Evolutionary conservation across 2,329 filamentous ascomycete genomes (phyloP), one percentile per base, ranked within the genome.

Genomic region (Cadophora gregata): DNA sequence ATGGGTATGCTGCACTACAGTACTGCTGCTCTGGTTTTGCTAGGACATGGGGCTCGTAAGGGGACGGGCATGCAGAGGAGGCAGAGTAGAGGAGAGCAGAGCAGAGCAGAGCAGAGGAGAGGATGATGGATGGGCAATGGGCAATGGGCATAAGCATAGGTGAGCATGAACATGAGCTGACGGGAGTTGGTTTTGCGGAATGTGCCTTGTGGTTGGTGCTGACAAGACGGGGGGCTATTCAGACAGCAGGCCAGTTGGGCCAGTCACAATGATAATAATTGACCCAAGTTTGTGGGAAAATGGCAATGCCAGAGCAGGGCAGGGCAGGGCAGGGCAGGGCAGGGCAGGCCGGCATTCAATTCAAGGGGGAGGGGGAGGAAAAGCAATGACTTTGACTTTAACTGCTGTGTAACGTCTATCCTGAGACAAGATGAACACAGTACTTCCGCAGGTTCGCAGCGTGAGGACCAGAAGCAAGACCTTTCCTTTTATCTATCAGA

Each of bases 141-240:
- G n/a, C n/a, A n/a, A n/a, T n/a, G n/a, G n/a, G n/a, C n/a, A n/a
- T n/a, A 33, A n/a, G 50, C 5, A 42, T 4, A 16, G 19, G 38
- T 42, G 14, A 38, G 12, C 8, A 38, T 8, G 36, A 42, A 42
- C n/a, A n/a, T n/a, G 53, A 58, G 53, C 53, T 58, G 53, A 58
- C 31, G 53, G 31, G 53, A 58, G 53, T 58, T 38, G 33, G 50
- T 31, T 31, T 31, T 53, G 50, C 29, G 53, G 53, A 29, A 58
- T 48, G 33, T 12, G 21, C 25, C 21, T 33, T 60, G 27, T 29
- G 38, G 36, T 60, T 47, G 58, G 58, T 58, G 31, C 38, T 47
- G 58, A 29, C 8, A 9, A 31, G 16, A 31, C 31, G 31, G 14
- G 10, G 48, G 38, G 58, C 7, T 59, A 31, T 42, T 19, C n/a